Percentiles rank a stretch among this genome's conserved stretches.
Conservation (phyloP, 1,284 basidiomycete species). For the Puccinia polysora region DNA sequence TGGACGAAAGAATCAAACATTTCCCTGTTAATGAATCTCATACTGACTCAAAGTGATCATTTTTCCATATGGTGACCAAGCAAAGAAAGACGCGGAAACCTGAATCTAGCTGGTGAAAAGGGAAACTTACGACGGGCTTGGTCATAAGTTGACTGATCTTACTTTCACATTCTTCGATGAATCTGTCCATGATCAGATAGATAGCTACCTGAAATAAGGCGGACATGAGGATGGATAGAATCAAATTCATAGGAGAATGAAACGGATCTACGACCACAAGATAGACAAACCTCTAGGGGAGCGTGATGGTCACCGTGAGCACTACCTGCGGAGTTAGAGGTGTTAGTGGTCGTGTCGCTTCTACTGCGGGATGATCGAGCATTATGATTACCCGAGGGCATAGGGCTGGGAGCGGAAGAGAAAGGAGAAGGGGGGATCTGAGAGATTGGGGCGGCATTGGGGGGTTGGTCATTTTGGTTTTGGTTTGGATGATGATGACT, state of each 20-base stretch:
- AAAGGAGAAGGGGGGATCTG: constrained; percentile 9
- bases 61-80: too few species aligned
- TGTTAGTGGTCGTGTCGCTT: constrained; percentile 22
- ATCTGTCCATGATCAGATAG: constrained; percentile 44
- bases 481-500: constrained; percentile 1
- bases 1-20: too few species aligned
- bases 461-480: too few species aligned
- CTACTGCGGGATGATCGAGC: constrained; percentile 20
- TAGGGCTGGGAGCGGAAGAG: constrained; percentile 1
- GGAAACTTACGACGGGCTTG: constrained; percentile 43
- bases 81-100: too few species aligned
- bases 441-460: neutral
- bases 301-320: constrained; percentile 9
- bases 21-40: too few species aligned
- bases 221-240: neutral
- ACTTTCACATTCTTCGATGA: constrained; percentile 44
- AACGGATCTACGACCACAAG: neutral
- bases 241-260: neutral
- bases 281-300: constrained; percentile 27
- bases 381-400: constrained; percentile 4
- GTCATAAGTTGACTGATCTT: constrained; percentile 42
- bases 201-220: constrained; percentile 36
- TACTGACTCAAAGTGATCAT: too few species aligned
- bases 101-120: neutral
- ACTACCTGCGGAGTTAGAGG: constrained; percentile 2